Conservation (phyloP, 257 asterid genomes). For the Plantago elongata region DNA sequence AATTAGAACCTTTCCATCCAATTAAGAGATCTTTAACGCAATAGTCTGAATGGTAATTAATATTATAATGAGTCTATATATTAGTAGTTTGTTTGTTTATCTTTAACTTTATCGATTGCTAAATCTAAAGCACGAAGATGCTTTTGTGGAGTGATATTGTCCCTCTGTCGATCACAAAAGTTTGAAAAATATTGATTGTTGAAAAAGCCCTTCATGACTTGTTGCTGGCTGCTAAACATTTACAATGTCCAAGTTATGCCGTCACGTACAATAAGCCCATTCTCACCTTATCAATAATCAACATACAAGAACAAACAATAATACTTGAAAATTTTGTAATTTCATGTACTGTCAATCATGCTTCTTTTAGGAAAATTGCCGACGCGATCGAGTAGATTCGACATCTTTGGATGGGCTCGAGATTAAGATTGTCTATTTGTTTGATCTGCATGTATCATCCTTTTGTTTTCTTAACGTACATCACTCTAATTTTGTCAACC, state of each 20-base stretch:
- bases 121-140: not conserved
- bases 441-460: not conserved
- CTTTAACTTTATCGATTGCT: conserved; percentile 8
- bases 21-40: not conserved
- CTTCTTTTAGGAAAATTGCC: conserved; percentile 6
- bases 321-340: not conserved
- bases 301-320: not conserved
- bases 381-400: conserved; percentile 8
- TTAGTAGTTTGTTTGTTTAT: not conserved
- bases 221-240: conserved; percentile 24
- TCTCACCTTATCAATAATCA: conserved; percentile 9
- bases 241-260: conserved; percentile 29
- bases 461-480: too few species aligned
- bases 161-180: conserved; percentile 1
- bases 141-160: not conserved
- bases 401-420: conserved; percentile 9
- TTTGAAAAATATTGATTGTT: not conserved
- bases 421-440: not conserved
- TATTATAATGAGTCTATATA: too few species aligned
- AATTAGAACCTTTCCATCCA: too few species aligned
- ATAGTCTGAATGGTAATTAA: not conserved
- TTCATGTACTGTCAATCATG: not conserved
- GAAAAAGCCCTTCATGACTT: not conserved
- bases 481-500: too few species aligned
- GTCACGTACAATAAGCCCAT: conserved; percentile 19